Percentiles rank a stretch among this genome's conserved stretches.
Conservation (phyloP, 2,329 filamentous ascomycete species). For the Neopestalotiopsis sp. region DNA sequence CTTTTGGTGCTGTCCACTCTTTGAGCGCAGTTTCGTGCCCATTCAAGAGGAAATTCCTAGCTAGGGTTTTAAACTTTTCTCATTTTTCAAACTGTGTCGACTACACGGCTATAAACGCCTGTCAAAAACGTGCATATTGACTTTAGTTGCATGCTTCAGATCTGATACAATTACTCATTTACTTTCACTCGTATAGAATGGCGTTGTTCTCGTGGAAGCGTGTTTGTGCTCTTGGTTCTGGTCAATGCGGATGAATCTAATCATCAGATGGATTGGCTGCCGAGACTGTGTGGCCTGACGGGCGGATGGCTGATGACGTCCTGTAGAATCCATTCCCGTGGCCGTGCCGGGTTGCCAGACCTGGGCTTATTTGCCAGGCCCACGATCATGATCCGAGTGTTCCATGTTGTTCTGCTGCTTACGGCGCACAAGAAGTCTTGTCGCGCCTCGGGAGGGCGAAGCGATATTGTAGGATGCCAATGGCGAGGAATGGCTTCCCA, state of each 20-base stretch:
- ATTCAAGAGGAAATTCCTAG: too few species aligned
- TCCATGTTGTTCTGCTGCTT: not conserved
- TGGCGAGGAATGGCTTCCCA: not conserved
- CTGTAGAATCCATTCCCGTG: not conserved
- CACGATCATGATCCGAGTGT: constrained; percentile 1
- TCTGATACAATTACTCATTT: not conserved
- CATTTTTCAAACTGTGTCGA: too few species aligned
- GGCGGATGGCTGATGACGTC: constrained; percentile 5
- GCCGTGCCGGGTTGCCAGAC: not conserved
- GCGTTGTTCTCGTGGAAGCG: not conserved
- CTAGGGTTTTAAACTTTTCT: too few species aligned
- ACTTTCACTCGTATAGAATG: not conserved
- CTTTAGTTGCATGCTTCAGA: not conserved
- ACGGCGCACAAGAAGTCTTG: constrained; percentile 8
- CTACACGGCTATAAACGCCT: not conserved
- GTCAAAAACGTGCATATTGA: not conserved
- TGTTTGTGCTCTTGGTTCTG: not conserved
- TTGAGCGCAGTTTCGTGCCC: too few species aligned
- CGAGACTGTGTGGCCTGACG: not conserved
- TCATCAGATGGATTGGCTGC: not conserved
- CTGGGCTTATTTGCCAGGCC: not conserved
- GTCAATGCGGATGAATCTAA: not conserved
- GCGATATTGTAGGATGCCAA: constrained; percentile 7
- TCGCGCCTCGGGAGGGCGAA: not conserved
- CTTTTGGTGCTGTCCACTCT: too few species aligned